Conservation (phyloP, 208 protist genomes). For the Herpetomonas samuelpessoai region DNA sequence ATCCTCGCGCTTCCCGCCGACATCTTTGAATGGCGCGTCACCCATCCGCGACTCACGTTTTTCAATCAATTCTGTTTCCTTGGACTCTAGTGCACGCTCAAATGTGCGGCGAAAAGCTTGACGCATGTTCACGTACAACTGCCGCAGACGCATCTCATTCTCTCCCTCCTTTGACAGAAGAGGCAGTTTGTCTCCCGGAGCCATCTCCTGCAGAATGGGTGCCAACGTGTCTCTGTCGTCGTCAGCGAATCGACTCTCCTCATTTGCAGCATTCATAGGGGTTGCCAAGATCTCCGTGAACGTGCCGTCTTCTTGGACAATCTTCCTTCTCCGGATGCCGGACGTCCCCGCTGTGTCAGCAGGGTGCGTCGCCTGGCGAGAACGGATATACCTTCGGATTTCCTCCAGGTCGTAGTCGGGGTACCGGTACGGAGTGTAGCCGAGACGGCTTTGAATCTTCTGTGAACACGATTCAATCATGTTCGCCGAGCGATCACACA, state of each 20-base stretch:
- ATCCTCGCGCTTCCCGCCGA: slow-evolving; percentile 5
- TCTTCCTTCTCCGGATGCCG: slow-evolving; percentile 34
- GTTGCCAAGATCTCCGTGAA: slow-evolving; percentile 46
- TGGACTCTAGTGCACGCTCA: slow-evolving; percentile 14
- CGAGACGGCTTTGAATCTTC: slow-evolving; percentile 50
- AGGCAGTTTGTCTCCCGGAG: slow-evolving; percentile 42
- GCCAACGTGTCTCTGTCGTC: slow-evolving; percentile 22
- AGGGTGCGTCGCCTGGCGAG: slow-evolving; percentile 7
- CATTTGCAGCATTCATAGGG: slow-evolving; percentile 31
- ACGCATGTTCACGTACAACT: slow-evolving; percentile 19
- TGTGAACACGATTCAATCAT: slow-evolving; percentile 66
- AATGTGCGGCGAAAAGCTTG: slow-evolving; percentile 17
- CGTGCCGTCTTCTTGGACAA: slow-evolving; percentile 49
- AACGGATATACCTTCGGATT: slow-evolving; percentile 24
- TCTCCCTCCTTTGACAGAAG: slow-evolving; percentile 43
- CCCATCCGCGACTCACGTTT: not conserved
- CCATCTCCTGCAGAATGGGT: slow-evolving; percentile 36
- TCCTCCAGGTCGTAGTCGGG: slow-evolving; percentile 65
- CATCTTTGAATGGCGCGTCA: not conserved
- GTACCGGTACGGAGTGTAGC: slow-evolving; percentile 75
- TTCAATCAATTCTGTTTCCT: not conserved
- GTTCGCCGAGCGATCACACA: slow-evolving; percentile 70
- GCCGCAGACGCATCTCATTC: slow-evolving; percentile 26
- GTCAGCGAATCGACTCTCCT: slow-evolving; percentile 27
- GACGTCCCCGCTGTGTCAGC: slow-evolving; percentile 7